Evolutionary conservation across 2,329 filamentous ascomycete genomes (phyloP), one percentile per base, ranked within the genome.

Genomic region (Aureobasidium melanogenum): DNA sequence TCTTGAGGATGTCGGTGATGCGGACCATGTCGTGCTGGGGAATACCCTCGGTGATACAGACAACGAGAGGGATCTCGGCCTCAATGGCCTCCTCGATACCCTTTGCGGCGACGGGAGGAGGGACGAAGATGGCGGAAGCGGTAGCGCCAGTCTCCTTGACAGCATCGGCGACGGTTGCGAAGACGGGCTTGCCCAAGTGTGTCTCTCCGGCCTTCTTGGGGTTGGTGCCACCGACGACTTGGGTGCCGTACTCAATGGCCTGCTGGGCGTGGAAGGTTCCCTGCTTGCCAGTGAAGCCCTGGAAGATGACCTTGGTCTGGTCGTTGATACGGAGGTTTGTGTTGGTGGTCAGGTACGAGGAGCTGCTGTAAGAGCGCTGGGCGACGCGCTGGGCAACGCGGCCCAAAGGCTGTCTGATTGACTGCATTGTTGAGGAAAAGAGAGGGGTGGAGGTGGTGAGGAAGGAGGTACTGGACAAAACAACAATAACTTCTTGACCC

Each of bases 1-100:
- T 90, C 85, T 97, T 97, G 75, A 99, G 85, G 77, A 97, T 96
- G 76, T 91, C 86, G 75, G 94, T 97, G 77, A 97, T 96, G 80
- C 93, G 91, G 71, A 97, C 91, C 94, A 99, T 99, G 81, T 99
- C 92, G 78, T 97, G 91, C 79, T 97, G 93, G 69, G 92, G 93
- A 71, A 97, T 97, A 75, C 93, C 93, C 83, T 97, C 93, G 64
- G 93, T 97, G 73, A 97, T 97, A 77, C 92, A 97, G 71, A 99
- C 94, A 70, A 95, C 89, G 65, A 99, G 86, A 67, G 91, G 90
- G 63, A 99, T 87, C 80, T 99, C 94, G 68, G 94, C 94, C 69
- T 83, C 80, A 73, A 99, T 87, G 69, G 94, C 94, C 81, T 99
- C 94, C 80, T 97, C 93, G 69, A 99, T 99, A 85, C 92, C 88